These are phyloP conservation scores for Hymenochaete sp. DNA, from an alignment of 1,284 basidiomycete genomes.

Conservation along the genomic window DNA sequence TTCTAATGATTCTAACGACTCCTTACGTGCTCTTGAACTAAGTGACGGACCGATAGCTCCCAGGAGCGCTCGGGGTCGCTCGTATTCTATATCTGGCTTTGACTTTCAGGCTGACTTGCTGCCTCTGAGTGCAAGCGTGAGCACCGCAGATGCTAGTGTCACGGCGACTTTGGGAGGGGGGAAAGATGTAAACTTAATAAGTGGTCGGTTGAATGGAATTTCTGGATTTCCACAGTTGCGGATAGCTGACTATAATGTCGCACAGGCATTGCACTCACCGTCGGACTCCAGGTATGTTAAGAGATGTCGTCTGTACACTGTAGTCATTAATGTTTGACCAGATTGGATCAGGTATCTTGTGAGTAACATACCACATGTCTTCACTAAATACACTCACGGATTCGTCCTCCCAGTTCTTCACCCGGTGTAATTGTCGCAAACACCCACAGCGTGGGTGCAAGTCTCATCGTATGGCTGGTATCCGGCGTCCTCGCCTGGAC, in stretches of 20 bases:
- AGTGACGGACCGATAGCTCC: slow-evolving; percentile 45
- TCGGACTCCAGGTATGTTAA: slow-evolving; percentile 61
- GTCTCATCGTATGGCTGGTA: slow-evolving; percentile 70
- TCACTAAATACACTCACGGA: neutral
- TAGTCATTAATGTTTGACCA: slow-evolving; percentile 26
- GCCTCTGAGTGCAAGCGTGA: slow-evolving; percentile 67
- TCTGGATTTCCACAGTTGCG: slow-evolving; percentile 6
- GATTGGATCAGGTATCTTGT: slow-evolving; percentile 94
- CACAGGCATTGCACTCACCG: slow-evolving; percentile 74
- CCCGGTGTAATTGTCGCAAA: slow-evolving; percentile 88
- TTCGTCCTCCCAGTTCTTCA: slow-evolving; percentile 50
- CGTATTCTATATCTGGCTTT: slow-evolving; percentile 69
- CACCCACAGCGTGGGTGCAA: slow-evolving; percentile 78
- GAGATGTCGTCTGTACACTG: too few species aligned
- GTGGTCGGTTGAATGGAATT: slow-evolving; percentile 42
- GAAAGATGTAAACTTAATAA: slow-evolving; percentile 69
- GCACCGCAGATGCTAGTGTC: slow-evolving; percentile 48
- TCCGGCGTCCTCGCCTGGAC: slow-evolving; percentile 87
- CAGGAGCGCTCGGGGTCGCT: slow-evolving; percentile 34
- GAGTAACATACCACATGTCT: slow-evolving; percentile 22
- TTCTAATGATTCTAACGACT: slow-evolving; percentile 63
- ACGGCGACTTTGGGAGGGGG: slow-evolving; percentile 39
- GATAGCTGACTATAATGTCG: neutral
- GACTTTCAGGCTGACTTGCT: slow-evolving; percentile 72
- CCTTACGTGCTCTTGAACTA: slow-evolving; percentile 69